Percentiles rank a stretch among this genome's conserved stretches.
phyloP scores from a whole-genome alignment of 2,329 filamentous ascomycete genomes.

The Tolypocladium cylindrosporum region DNA sequence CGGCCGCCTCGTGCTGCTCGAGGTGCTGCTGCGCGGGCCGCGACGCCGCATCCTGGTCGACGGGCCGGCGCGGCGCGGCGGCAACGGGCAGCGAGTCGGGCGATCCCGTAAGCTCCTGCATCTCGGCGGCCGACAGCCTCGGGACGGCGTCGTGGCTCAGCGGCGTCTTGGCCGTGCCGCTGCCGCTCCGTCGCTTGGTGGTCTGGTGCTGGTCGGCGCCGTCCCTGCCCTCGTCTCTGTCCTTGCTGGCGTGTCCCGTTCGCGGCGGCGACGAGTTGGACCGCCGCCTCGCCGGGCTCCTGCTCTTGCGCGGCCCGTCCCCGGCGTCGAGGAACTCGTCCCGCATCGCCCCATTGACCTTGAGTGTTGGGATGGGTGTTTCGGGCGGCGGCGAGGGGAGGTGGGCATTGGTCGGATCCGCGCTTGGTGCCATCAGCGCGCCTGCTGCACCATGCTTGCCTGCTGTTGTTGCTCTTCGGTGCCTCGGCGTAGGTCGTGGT shows the following conservation, averaged over 20 bases:
- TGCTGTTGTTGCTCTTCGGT: background rate
- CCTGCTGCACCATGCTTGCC: background rate
- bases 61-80: slow-evolving; percentile 24
- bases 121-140: slow-evolving; percentile 47
- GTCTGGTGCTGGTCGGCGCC: background rate
- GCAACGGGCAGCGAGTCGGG: slow-evolving; percentile 50
- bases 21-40: slow-evolving; percentile 10
- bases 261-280: background rate
- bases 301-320: background rate
- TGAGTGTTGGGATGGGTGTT: background rate
- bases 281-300: slow-evolving; percentile 1
- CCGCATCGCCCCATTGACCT: slow-evolving; percentile 1
- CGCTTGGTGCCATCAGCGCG: slow-evolving; percentile 13
- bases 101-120: slow-evolving; percentile 45
- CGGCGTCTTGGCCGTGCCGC: slow-evolving; percentile 18
- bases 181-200: slow-evolving; percentile 14
- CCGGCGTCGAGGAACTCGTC: background rate
- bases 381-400: slow-evolving; percentile 6
- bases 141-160: slow-evolving; percentile 34
- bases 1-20: slow-evolving; percentile 21
- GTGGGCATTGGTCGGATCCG: slow-evolving; percentile 10
- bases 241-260: background rate
- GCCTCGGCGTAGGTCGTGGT: background rate
- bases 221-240: background rate
- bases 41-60: slow-evolving; percentile 27